Evolutionary conservation across 169 alveolate genomes (phyloP), one percentile per base, ranked within the genome.

Genomic region (Plasmodium adleri): DNA sequence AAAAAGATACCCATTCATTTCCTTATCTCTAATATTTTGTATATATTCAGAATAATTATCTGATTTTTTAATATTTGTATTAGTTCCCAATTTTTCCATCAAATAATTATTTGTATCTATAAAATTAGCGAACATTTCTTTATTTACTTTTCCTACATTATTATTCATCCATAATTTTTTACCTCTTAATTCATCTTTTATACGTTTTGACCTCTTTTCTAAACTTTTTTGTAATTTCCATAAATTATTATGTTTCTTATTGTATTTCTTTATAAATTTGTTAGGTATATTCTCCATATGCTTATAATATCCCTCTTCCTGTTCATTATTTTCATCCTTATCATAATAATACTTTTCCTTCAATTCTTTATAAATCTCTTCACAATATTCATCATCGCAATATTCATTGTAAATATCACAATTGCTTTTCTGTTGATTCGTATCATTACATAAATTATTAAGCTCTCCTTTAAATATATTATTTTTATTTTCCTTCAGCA

Each of bases 271-370:
- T 10, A 68, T 80, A 52, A 32, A 80, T 66, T 86, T 71, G 22
- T 54, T 86, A 28, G 73, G 92, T 6, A 83, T 45, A 8, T 24
- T 20, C 50, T 3, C 20, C 15, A 28, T 22, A 22, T 32, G 50
- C 17, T 1, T 28, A 63, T 26, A 56, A 26, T 64, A 12, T 66
- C 12, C 45, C 13, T 56, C 67, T 49, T 15, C 68, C 67, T 59
- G 56, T 49, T n/a, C 72, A 60, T 39, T 72, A 71, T 49, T 6
- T 70, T 88, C 75, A 24, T 78, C 54, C 71, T 87, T 86, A 76
- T 74, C 73, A 62, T 72, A 75, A 74, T 73, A 72, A 88, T 85
- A 85, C 52, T 39, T 67, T 71, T 80, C 90, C 56, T 67, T 78
- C 13, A 78, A 54, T 32, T 80, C 83, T 54, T 75, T 47, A 67